phyloP scores from a whole-genome alignment of 1,139 yeast genomes.

The Protomyces lactucae-debilis region DNA sequence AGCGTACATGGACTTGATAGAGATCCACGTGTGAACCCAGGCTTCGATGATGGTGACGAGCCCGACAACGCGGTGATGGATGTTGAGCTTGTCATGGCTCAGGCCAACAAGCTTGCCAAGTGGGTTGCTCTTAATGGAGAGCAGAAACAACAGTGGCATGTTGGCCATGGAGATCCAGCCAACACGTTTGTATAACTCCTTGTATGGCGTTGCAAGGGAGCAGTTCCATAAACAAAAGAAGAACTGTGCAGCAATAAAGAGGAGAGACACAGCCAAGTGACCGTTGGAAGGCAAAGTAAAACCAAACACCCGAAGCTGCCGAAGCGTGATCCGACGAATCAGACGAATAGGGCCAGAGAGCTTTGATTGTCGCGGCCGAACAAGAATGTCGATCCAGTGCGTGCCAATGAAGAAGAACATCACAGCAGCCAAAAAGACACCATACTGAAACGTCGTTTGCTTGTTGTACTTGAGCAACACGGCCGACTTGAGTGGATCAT shows the following conservation, averaged over 20 bases:
- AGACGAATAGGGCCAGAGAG: neutral
- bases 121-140: slow-evolving; percentile 4
- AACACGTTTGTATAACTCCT: slow-evolving; percentile 6
- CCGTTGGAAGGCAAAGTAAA: neutral
- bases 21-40: slow-evolving; percentile 2
- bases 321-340: neutral
- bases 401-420: neutral
- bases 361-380: neutral
- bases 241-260: neutral
- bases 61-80: slow-evolving; percentile 3
- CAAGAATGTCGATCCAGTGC: neutral
- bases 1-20: slow-evolving; percentile 5
- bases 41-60: neutral
- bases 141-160: slow-evolving; percentile 3
- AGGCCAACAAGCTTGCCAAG: neutral
- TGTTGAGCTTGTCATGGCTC: slow-evolving; percentile 1
- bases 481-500: neutral
- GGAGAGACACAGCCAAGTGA: neutral
- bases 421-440: neutral
- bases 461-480: neutral
- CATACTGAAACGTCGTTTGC: neutral
- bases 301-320: neutral
- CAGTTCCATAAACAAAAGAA: slow-evolving; percentile 1
- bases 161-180: slow-evolving; percentile 10
- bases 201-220: neutral